Evolutionary conservation across 306 rosid genomes (phyloP), one percentile per base, ranked within the genome.

Genomic region (Prosopis cineraria): DNA sequence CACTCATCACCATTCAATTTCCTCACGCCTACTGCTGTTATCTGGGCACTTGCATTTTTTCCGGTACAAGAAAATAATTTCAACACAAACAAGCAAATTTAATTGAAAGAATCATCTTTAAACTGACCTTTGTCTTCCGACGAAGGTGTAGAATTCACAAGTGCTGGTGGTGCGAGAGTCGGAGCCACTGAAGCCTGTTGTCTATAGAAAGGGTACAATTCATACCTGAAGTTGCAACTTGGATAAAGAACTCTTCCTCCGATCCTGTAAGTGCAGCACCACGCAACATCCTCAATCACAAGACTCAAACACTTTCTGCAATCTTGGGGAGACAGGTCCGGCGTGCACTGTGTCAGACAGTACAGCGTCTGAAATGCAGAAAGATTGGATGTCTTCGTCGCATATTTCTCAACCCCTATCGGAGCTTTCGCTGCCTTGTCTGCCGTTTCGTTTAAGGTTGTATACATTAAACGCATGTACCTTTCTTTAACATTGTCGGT

Each of bases 271-370:
- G 30, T 31, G 22, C 83, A 83, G 22, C 86, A 83, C 71, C 74
- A 41, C 1, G 77, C 77, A 52, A 83, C 52, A 19, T 68, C 68
- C 1, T 72, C 80, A 0, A 83, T 74, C 1, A 79, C 86, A 13
- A 11, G 47, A 27, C 60, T 30, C 14, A 82, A 7, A 41, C 85
- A 82, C 14, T 12, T 72, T 17, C 72, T 82, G 29, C 85, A 82
- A 19, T 71, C 65, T 45, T 20, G 50, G 8, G 39, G 31, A 0
- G 79, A 72, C 40, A 82, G 13, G 41, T 82, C 85, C 0, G 47
- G 76, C 1, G 85, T 82, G 65, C 85, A 82, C 85, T 82, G 85
- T 5, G 78, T 75, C 75, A 82, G 48, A 56, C 76, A 37, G 27
- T 77, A 82, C 0, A 82, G 75, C 0, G 78, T 53, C 48, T 72